A percentile compares a stretch with the other conserved stretches of the same genome.
phyloP scores from a whole-genome alignment of 2,329 filamentous ascomycete species.

The Diplodia sapinea region DNA sequence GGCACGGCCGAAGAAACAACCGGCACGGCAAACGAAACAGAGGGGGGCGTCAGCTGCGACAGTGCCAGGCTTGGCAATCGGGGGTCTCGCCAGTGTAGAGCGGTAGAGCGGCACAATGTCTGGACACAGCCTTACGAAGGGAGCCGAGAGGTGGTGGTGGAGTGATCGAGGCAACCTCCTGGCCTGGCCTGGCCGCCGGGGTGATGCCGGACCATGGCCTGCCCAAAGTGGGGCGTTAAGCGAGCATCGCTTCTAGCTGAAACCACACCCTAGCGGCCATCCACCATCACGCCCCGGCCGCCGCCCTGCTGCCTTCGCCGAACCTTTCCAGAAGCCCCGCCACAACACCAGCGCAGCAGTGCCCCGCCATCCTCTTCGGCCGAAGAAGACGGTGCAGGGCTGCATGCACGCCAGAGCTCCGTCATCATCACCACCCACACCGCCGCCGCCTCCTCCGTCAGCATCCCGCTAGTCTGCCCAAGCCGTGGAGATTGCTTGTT shows the following conservation, averaged over 20 bases:
- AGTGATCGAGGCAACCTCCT: neutral
- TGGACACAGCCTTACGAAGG: neutral
- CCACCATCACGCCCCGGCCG: neutral
- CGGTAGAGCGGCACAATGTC: neutral
- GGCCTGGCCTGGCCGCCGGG: neutral
- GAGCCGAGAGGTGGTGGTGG: neutral
- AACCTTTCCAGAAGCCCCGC: neutral
- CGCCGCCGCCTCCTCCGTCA: neutral
- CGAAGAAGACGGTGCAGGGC: neutral
- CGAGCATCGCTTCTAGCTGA: constrained; percentile 9
- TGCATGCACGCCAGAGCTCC: neutral
- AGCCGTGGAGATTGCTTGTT: constrained; percentile 16
- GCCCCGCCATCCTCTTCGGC: neutral
- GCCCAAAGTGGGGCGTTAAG: constrained; percentile 19
- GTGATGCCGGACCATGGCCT: neutral
- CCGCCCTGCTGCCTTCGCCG: neutral
- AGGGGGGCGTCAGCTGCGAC: neutral
- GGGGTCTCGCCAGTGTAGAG: neutral
- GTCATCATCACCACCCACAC: neutral
- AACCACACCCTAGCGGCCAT: neutral
- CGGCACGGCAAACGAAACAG: neutral
- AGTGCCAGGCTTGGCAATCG: neutral
- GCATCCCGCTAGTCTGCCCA: neutral
- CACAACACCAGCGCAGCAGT: neutral
- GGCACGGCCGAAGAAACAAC: neutral